Conservation (phyloP, 2,329 filamentous ascomycete species). For the Diaporthe humulicola region DNA sequence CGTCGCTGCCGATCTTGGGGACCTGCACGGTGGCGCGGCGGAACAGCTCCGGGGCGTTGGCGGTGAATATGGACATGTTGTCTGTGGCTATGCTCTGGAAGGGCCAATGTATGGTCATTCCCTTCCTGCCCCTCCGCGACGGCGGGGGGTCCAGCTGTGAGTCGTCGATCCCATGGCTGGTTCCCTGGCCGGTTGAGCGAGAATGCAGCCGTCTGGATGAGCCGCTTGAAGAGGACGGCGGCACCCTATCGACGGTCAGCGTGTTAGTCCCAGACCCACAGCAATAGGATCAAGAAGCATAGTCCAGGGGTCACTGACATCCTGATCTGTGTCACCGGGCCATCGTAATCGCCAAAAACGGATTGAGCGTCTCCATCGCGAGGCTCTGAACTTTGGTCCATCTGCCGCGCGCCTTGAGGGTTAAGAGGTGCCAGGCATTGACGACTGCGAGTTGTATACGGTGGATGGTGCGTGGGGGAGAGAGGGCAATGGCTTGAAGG, state of each 20-base stretch:
- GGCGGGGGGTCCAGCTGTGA: conserved; percentile 33
- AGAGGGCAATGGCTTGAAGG: not conserved
- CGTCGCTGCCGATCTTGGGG: conserved; percentile 37
- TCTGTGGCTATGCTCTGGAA: conserved; percentile 51
- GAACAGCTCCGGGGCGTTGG: conserved; percentile 27
- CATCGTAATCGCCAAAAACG: conserved; percentile 27
- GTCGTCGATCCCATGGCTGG: conserved; percentile 3
- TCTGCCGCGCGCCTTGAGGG: conserved; percentile 31
- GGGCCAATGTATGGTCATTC: conserved; percentile 50
- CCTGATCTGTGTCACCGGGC: conserved; percentile 26
- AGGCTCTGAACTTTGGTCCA: conserved; percentile 33
- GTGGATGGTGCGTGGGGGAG: not conserved
- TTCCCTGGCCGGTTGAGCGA: conserved; percentile 20
- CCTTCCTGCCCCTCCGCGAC: conserved; percentile 37
- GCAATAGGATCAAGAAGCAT: no score
- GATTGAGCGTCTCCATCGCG: conserved; percentile 32
- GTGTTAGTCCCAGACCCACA: not conserved
- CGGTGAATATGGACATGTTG: conserved; percentile 42
- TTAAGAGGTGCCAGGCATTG: conserved; percentile 31
- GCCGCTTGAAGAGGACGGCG: conserved; percentile 4
- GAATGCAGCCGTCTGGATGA: conserved; percentile 24
- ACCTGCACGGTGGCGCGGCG: conserved; percentile 31
- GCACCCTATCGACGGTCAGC: conserved; percentile 26
- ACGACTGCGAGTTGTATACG: conserved; percentile 2
- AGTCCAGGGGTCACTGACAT: conserved; percentile 3